Base-by-base conservation (phyloP, 352 stramenopile species). In the Globisporangium nunn region DNA sequence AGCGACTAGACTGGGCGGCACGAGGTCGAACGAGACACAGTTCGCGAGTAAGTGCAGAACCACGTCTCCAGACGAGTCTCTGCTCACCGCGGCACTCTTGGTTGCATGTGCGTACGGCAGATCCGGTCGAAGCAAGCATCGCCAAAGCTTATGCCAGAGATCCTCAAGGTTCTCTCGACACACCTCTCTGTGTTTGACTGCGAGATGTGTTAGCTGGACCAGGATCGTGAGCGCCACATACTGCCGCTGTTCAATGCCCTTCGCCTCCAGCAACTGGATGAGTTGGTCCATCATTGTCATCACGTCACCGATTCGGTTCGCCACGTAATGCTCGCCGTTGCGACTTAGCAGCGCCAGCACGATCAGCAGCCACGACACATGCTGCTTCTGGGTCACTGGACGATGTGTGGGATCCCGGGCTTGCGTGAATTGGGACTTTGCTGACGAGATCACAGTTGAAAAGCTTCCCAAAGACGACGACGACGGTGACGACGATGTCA, bases 251-350 rank as follows among this genome's bases (percentile, higher is more conserved):
- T 68, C 63, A 28, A 88, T 59, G 55, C 74, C 68, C 52, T 85
- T 84, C 10, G 73, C 58, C 1, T 80, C 63, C 15, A 86, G 45
- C 46, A 71, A 66, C 46, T 80, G 55, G 4, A 43, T 56, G 5
- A 88, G 62, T n/a, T 76, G 72, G 18, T 71, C 57, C 55, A 86
- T 72, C 12, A 82, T 48, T 11, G 72, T 62, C 68, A 85, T 86
- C n/a, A 85, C 50, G 45, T 88, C 78, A 11, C 70, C 75, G 54
- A 87, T 74, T 17, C 72, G 70, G 55, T 82, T 85, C 11, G 54
- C 56, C 18, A 80, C 51, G 49, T 82, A 84, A 53, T 81, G 79
- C 50, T 72, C 70, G 14, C 76, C 75, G 29, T 85, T 71, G 37
- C 78, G 76, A 40, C 55, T 67, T 6, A 86, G 49, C 41, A 78